Evolutionary conservation across 139 green algal genomes (phyloP).

Genomic region (Chlamydomonas applanata): DNA sequence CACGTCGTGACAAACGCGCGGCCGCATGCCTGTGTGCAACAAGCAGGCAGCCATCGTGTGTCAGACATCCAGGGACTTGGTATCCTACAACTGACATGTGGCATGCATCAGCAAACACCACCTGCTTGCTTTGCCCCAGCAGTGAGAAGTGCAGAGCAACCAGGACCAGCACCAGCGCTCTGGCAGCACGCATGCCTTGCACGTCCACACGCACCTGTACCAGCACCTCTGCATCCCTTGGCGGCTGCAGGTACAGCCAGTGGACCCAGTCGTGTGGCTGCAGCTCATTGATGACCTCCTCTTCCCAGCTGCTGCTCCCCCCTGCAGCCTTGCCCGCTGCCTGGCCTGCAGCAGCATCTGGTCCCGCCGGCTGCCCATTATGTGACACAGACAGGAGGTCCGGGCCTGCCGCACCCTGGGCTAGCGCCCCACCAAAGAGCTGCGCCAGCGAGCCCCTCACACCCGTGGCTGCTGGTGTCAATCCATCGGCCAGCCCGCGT

Average conservation of each 20-base stretch:
- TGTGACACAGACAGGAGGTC: too few species aligned
- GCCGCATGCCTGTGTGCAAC: constrained; percentile 1
- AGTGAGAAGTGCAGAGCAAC: too few species aligned
- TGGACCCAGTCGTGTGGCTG: constrained; percentile 2
- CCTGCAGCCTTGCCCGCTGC: too few species aligned
- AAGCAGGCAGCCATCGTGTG: background rate
- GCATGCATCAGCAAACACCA: background rate
- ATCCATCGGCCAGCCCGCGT: too few species aligned
- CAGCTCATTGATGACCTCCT: background rate
- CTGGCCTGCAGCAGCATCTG: too few species aligned
- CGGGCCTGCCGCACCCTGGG: too few species aligned
- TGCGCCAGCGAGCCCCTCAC: too few species aligned
- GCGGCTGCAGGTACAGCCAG: constrained; percentile 9
- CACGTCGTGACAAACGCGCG: constrained; percentile 7
- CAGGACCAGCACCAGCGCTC: background rate
- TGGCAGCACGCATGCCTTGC: background rate
- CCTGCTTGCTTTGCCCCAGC: background rate
- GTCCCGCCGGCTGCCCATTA: too few species aligned
- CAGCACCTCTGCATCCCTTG: background rate
- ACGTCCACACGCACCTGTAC: background rate
- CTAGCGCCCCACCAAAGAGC: too few species aligned
- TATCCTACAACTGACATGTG: too few species aligned
- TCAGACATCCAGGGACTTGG: too few species aligned
- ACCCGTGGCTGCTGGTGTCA: too few species aligned
- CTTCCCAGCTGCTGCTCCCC: background rate